Conservation (phyloP, 805 yeast genomes). For the Yamadazyma ubonensis region DNA sequence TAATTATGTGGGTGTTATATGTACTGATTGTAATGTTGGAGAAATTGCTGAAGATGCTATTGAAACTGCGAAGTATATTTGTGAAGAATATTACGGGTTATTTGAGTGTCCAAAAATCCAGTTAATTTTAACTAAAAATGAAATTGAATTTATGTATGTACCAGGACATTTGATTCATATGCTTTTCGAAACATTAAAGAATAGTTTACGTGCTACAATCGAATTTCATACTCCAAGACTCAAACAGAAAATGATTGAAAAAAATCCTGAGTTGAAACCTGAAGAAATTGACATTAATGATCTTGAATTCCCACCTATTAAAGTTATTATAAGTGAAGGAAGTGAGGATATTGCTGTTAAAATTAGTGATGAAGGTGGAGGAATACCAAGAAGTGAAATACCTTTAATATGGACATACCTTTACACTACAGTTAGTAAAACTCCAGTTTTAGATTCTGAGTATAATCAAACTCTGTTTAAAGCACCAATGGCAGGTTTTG, state of each 20-base stretch:
- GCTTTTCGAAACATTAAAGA: constrained; percentile 84
- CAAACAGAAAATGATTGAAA: constrained; percentile 35
- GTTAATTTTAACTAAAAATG: constrained; percentile 70
- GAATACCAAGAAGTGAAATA: constrained; percentile 79
- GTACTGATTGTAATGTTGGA: constrained; percentile 78
- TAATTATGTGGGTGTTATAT: constrained; percentile 85
- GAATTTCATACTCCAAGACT: constrained; percentile 66
- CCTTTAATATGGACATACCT: constrained; percentile 89
- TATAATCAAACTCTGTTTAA: constrained; percentile 60
- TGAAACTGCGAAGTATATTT: constrained; percentile 85
- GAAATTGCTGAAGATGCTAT: constrained; percentile 86
- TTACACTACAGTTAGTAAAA: constrained; percentile 79
- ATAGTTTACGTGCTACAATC: constrained; percentile 84
- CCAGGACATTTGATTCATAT: constrained; percentile 92
- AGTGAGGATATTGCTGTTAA: constrained; percentile 88
- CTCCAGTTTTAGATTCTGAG: constrained; percentile 64
- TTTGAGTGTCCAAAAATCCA: constrained; percentile 84
- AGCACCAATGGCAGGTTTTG: constrained; percentile 94
- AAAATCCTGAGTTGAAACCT: constrained; percentile 39
- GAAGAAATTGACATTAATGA: constrained; percentile 53
- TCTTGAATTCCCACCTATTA: constrained; percentile 76
- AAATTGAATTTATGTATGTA: constrained; percentile 80
- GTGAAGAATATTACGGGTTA: constrained; percentile 87
- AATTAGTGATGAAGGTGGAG: constrained; percentile 92
- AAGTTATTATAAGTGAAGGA: constrained; percentile 85